Percentiles rank a stretch among this genome's conserved stretches.
Conservation (phyloP, 495 filamentous ascomycete species). For the Xylaria scruposa region DNA sequence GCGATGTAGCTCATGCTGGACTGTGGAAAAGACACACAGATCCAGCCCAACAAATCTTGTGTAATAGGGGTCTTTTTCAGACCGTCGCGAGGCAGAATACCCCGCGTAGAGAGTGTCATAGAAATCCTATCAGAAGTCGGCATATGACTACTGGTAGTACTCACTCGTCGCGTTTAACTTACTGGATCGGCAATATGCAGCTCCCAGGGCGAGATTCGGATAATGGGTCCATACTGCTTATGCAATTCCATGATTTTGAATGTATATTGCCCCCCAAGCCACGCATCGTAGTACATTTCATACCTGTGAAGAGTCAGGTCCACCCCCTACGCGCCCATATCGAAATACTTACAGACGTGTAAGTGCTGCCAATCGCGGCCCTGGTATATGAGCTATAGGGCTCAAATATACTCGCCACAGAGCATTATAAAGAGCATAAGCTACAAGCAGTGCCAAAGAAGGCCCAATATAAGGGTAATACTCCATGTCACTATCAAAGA, state of each 20-base stretch:
- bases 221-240: constrained; percentile 50
- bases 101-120: constrained; percentile 22
- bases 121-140: constrained; percentile 20
- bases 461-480: constrained; percentile 5
- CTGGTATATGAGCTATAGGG: constrained; percentile 19
- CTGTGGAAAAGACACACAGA: constrained; percentile 53
- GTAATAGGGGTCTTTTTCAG: not conserved
- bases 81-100: not conserved
- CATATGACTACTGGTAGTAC: not conserved
- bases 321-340: not conserved
- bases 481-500: not conserved
- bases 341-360: constrained; percentile 7
- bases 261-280: constrained; percentile 52
- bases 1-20: constrained; percentile 54
- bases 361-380: constrained; percentile 8
- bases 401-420: constrained; percentile 15
- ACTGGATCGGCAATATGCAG: constrained; percentile 27
- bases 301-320: not conserved
- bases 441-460: not conserved
- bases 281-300: constrained; percentile 60
- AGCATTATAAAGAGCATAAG: constrained; percentile 1
- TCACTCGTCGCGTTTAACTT: not conserved
- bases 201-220: constrained; percentile 48
- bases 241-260: constrained; percentile 58
- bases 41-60: constrained; percentile 27